These are phyloP conservation scores for Nepenthes mirabilis DNA, from an alignment of 148 eudicot species.

Conservation along the genomic window DNA sequence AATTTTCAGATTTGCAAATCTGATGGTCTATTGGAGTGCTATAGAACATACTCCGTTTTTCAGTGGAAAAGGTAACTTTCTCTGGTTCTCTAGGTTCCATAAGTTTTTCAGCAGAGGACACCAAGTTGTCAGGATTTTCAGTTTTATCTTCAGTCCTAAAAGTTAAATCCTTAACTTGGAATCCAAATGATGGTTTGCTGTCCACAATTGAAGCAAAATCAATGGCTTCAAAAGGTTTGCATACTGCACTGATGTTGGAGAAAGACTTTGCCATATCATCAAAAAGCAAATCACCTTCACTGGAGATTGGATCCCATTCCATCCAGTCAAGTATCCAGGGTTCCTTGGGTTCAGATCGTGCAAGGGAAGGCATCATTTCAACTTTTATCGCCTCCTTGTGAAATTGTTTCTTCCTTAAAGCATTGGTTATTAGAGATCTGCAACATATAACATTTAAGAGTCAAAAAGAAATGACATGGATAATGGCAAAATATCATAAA, in stretches of 20 bases:
- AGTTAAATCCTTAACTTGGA: slow-evolving; percentile 25
- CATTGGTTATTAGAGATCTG: slow-evolving; percentile 59
- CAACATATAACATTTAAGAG: slow-evolving; percentile 2
- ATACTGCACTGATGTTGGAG: slow-evolving; percentile 26
- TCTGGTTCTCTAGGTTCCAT: slow-evolving; percentile 11
- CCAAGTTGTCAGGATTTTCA: slow-evolving; percentile 7
- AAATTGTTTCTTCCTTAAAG: slow-evolving; percentile 63
- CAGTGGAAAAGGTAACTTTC: slow-evolving; percentile 4
- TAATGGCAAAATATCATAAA: background rate
- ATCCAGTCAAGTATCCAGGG: slow-evolving; percentile 46
- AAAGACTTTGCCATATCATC: slow-evolving; percentile 84
- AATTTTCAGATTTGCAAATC: slow-evolving; percentile 8
- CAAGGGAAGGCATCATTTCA: slow-evolving; percentile 42
- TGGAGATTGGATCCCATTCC: slow-evolving; percentile 91
- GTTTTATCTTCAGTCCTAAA: slow-evolving; percentile 11
- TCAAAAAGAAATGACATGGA: background rate
- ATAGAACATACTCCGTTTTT: slow-evolving; percentile 6
- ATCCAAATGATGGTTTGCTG: slow-evolving; percentile 39
- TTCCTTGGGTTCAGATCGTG: slow-evolving; percentile 21
- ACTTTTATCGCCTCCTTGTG: slow-evolving; percentile 70
- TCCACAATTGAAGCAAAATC: slow-evolving; percentile 33
- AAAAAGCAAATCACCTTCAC: slow-evolving; percentile 80
- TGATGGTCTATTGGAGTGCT: slow-evolving; percentile 7
- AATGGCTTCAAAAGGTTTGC: slow-evolving; percentile 38
- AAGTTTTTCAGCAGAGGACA: slow-evolving; percentile 10